Conservation (phyloP, 2,329 filamentous ascomycete species). For the Epichloe elymi region DNA sequence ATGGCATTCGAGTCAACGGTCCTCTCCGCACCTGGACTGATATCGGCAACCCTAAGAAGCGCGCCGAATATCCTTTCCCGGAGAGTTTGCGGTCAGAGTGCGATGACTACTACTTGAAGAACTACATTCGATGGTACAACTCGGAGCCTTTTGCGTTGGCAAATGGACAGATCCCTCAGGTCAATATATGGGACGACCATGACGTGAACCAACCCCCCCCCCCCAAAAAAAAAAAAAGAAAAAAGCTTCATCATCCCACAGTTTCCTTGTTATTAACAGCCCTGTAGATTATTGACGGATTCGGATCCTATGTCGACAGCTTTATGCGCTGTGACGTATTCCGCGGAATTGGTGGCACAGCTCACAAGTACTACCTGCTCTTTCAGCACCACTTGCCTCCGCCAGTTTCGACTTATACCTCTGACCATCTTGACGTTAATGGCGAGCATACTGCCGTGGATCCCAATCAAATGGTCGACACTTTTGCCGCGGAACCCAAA, state of each 20-base stretch:
- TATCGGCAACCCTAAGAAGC: conserved; percentile 71
- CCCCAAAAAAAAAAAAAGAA: no score
- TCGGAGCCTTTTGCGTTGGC: conserved; percentile 74
- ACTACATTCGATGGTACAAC: conserved; percentile 76
- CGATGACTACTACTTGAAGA: conserved; percentile 81
- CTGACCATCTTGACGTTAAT: conserved; percentile 21
- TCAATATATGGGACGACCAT: conserved; percentile 98
- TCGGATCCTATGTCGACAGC: conserved; percentile 82
- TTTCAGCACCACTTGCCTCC: conserved; percentile 93
- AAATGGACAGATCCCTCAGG: conserved; percentile 83
- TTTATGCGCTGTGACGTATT: conserved; percentile 94
- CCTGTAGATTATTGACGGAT: conserved; percentile 71
- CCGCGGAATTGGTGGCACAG: conserved; percentile 77
- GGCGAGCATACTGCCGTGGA: conserved; percentile 42
- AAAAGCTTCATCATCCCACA: neutral
- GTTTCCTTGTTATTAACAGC: conserved; percentile 18
- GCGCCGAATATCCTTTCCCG: conserved; percentile 65
- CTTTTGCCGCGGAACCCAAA: conserved; percentile 50
- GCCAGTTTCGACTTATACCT: conserved; percentile 74
- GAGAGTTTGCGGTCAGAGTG: conserved; percentile 68
- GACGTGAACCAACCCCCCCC: conserved; percentile 38
- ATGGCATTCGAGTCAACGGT: conserved; percentile 74
- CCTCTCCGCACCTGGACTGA: conserved; percentile 73
- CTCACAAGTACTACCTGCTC: conserved; percentile 96
- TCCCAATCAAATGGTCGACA: conserved; percentile 57